phyloP scores from a whole-genome alignment of 345 rosid genomes.

The Eucalyptus coolabah region DNA sequence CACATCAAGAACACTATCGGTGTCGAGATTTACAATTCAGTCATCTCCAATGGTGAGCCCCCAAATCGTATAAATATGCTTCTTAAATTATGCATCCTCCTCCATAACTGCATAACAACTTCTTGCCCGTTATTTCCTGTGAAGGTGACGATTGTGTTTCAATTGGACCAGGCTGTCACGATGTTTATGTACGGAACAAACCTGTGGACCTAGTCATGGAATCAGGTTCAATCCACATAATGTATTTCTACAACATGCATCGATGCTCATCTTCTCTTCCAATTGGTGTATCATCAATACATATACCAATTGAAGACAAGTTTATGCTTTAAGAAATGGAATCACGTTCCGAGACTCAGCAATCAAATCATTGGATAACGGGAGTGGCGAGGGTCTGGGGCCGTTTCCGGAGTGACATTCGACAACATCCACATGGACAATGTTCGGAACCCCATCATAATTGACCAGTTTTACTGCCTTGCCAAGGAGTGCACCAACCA shows the following conservation, averaged over 20 bases:
- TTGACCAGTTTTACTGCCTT: conserved; percentile 76
- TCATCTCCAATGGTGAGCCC: conserved; percentile 57
- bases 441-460: conserved; percentile 77
- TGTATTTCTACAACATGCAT: too few species aligned
- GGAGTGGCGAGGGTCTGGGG: conserved; percentile 94
- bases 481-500: conserved; percentile 60
- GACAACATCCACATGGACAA: conserved; percentile 65
- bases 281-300: neutral
- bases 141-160: conserved; percentile 91
- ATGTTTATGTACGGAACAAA: conserved; percentile 70
- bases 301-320: too few species aligned
- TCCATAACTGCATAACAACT: neutral
- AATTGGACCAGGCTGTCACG: conserved; percentile 68
- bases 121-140: neutral
- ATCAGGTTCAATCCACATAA: conserved; percentile 34
- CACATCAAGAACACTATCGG: conserved; percentile 47
- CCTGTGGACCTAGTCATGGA: conserved; percentile 95
- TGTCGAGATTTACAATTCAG: conserved; percentile 60
- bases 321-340: too few species aligned
- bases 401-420: conserved; percentile 58
- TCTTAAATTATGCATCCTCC: neutral
- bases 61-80: neutral
- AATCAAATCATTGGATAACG: conserved; percentile 54
- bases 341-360: conserved; percentile 63
- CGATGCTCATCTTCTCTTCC: neutral